These are phyloP conservation scores for Trametes sp. DNA, from an alignment of 1,284 basidiomycete species.

Conservation along the genomic window DNA sequence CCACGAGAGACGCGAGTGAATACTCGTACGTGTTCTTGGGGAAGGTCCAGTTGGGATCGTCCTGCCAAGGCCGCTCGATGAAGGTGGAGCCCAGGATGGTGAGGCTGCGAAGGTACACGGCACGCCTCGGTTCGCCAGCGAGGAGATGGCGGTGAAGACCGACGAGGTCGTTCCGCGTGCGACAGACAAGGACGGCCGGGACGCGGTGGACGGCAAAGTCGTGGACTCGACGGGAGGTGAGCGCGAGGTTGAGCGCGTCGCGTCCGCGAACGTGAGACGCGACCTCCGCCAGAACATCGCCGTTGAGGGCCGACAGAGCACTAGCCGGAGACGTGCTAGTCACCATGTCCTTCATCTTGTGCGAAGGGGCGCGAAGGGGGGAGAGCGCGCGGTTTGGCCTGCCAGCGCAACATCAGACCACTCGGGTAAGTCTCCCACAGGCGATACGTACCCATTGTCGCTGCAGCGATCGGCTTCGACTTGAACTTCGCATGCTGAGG, in stretches of 20 bases:
- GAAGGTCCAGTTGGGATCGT: constrained; percentile 25
- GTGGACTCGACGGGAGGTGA: constrained; percentile 20
- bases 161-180: constrained; percentile 12
- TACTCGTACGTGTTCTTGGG: constrained; percentile 27
- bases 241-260: constrained; percentile 29
- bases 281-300: constrained; percentile 24
- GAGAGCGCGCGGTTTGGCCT: constrained; percentile 5
- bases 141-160: constrained; percentile 16
- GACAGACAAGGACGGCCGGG: constrained; percentile 19
- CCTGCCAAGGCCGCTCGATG: constrained; percentile 27
- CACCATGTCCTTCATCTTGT: background rate
- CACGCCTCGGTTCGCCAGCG: constrained; percentile 10
- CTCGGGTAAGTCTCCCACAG: constrained; percentile 15
- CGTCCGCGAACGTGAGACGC: constrained; percentile 22
- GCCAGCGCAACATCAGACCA: constrained; percentile 19
- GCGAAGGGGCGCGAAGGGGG: background rate
- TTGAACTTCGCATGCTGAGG: background rate
- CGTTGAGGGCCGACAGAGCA: constrained; percentile 14
- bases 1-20: constrained; percentile 18
- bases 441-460: constrained; percentile 17
- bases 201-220: constrained; percentile 23
- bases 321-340: background rate
- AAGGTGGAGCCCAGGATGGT: constrained; percentile 20
- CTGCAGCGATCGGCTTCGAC: no score
- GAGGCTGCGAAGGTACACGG: constrained; percentile 22